A percentile compares a stretch with the other conserved stretches of the same genome.
phyloP scores from a whole-genome alignment of 2,329 filamentous ascomycete genomes.

The Hymenoscyphus occultus region DNA sequence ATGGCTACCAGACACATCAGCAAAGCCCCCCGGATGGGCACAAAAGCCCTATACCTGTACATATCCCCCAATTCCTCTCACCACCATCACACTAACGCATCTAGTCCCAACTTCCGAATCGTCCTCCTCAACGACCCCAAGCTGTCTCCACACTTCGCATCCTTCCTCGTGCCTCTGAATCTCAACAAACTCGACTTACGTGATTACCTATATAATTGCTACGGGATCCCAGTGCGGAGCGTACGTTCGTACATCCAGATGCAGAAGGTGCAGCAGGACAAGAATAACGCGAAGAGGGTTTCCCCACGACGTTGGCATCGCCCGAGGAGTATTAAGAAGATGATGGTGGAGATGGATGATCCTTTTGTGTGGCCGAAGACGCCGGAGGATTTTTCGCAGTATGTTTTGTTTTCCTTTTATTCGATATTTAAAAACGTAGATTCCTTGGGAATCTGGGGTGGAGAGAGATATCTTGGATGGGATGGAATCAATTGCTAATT shows the following conservation, averaged over 20 bases:
- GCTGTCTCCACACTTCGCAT: constrained; percentile 76
- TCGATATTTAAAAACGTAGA: neutral
- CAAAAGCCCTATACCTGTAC: constrained; percentile 56
- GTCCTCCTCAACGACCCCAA: constrained; percentile 71
- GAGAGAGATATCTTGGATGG: constrained; percentile 20
- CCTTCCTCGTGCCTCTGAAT: constrained; percentile 84
- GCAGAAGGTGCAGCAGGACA: constrained; percentile 56
- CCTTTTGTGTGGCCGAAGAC: constrained; percentile 84
- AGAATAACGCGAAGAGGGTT: constrained; percentile 40
- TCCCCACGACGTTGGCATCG: constrained; percentile 60
- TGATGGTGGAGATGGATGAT: constrained; percentile 86
- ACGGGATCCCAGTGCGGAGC: constrained; percentile 68
- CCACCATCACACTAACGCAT: constrained; percentile 6
- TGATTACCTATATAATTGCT: constrained; percentile 88
- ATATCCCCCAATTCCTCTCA: constrained; percentile 26
- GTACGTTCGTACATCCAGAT: constrained; percentile 80
- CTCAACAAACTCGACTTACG: constrained; percentile 97
- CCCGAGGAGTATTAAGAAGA: constrained; percentile 76
- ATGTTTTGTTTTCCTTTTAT: neutral
- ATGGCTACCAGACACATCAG: constrained; percentile 24
- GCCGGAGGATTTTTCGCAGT: constrained; percentile 49
- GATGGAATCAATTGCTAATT: constrained; percentile 13
- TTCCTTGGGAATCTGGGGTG: neutral
- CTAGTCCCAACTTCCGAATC: constrained; percentile 77
- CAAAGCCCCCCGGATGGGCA: constrained; percentile 42